Conservation (phyloP, 108 stramenopile genomes). For the Asterionellopsis glacialis region DNA sequence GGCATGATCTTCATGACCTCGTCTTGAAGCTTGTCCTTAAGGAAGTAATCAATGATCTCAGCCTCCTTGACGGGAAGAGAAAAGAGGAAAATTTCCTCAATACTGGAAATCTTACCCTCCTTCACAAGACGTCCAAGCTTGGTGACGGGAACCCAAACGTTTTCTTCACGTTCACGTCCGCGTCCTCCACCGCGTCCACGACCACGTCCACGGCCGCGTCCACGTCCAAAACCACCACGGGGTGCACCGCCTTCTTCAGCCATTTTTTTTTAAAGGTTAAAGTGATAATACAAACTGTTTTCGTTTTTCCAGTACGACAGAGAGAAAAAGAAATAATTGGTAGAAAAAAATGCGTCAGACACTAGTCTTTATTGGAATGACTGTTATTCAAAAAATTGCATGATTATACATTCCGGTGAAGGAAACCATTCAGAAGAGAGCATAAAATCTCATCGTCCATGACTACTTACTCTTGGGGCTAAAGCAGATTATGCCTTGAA, state of each 20-base stretch:
- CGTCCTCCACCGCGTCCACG: constrained; percentile 94
- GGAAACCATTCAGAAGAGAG: too few relatives aligned
- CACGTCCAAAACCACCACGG: constrained; percentile 69
- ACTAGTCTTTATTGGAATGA: too few relatives aligned
- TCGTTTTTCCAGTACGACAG: too few relatives aligned
- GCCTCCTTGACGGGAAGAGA: constrained; percentile 99
- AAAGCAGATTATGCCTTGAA: too few relatives aligned
- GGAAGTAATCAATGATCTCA: constrained; percentile 98
- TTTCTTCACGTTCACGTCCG: constrained; percentile 86
- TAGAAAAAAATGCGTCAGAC: too few relatives aligned
- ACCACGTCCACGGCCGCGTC: constrained; percentile 64
- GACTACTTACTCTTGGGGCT: too few relatives aligned
- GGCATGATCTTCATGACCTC: constrained; percentile 99
- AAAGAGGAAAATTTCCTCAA: constrained; percentile 99
- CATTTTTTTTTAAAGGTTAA: not conserved
- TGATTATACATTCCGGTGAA: too few relatives aligned
- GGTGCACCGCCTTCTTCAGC: constrained; percentile 28
- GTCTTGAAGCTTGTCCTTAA: constrained; percentile 96
- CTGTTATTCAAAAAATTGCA: too few relatives aligned
- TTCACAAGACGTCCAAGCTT: constrained; percentile 99
- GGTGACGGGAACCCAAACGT: constrained; percentile 97
- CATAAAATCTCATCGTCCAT: too few relatives aligned
- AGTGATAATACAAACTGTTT: too few relatives aligned
- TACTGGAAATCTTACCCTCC: constrained; percentile 96
- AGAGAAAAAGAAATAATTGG: too few relatives aligned